Percentiles rank a stretch among this genome's conserved stretches.
Conservation (phyloP, 768 basidiomycete genomes). For the Boletales sp. region DNA sequence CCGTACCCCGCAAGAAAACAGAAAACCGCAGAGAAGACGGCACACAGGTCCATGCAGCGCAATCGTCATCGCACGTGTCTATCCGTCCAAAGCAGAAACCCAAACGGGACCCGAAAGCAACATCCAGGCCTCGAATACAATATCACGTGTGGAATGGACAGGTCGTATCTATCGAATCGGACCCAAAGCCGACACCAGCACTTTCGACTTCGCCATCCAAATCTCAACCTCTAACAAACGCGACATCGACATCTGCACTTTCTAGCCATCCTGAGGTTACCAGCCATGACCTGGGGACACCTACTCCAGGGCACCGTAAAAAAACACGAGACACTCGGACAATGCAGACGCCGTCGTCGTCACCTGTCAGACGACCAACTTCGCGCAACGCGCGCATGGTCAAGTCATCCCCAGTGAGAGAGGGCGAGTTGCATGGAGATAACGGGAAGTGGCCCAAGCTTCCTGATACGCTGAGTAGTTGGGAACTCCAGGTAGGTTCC, state of each 20-base stretch:
- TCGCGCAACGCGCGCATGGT: background rate
- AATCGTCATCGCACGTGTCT: background rate
- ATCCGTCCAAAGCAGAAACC: background rate
- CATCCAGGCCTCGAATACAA: background rate
- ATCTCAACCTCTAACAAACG: background rate
- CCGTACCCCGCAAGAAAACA: background rate
- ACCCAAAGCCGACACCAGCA: background rate
- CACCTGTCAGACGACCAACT: background rate
- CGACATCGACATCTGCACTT: background rate
- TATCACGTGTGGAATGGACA: conserved; percentile 15
- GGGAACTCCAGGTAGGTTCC: conserved; percentile 22
- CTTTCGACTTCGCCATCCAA: background rate
- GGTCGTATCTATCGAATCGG: conserved; percentile 6
- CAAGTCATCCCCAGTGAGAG: conserved; percentile 1
- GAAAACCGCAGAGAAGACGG: background rate
- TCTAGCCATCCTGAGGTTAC: background rate
- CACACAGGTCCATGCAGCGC: too few relatives aligned
- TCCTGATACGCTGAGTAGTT: conserved; percentile 6
- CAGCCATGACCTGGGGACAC: background rate
- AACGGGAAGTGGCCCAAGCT: conserved; percentile 15
- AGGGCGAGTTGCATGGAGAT: background rate
- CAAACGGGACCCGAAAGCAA: background rate
- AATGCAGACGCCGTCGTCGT: conserved; percentile 1
- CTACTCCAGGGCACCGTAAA: background rate
- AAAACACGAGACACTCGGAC: background rate